Conservation (phyloP, 2,329 filamentous ascomycete species). For the Aureobasidium sp. region DNA sequence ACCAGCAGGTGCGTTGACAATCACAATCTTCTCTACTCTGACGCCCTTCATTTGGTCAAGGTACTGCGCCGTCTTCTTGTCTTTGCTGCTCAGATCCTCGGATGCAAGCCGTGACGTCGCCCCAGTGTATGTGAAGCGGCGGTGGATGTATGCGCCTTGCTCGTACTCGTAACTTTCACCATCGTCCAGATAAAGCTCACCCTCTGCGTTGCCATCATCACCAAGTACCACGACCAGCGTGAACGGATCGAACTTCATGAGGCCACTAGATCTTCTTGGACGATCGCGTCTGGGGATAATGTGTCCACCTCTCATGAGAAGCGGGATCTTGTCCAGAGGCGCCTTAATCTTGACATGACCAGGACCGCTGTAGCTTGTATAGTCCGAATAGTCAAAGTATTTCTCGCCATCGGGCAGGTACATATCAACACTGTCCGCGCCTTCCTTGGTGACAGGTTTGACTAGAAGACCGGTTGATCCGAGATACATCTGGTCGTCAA, state of each 20-base stretch:
- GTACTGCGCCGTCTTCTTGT: conserved; percentile 63
- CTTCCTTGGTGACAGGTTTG: conserved; percentile 80
- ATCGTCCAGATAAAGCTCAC: conserved; percentile 85
- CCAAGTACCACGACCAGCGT: conserved; percentile 74
- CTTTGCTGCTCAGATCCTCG: conserved; percentile 53
- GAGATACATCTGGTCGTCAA: conserved; percentile 92
- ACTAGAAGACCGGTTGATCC: conserved; percentile 83
- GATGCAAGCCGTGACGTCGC: conserved; percentile 56
- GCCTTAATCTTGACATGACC: conserved; percentile 68
- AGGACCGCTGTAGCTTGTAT: conserved; percentile 64
- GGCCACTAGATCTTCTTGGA: conserved; percentile 72
- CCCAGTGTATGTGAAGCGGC: conserved; percentile 61
- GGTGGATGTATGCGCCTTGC: conserved; percentile 80
- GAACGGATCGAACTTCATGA: conserved; percentile 94
- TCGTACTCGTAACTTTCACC: conserved; percentile 88
- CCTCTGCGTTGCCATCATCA: conserved; percentile 64
- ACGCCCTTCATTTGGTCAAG: conserved; percentile 73
- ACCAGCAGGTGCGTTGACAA: conserved; percentile 68
- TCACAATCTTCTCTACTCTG: conserved; percentile 71
- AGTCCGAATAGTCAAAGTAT: conserved; percentile 96
- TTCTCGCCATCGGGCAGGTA: conserved; percentile 83
- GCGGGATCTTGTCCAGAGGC: conserved; percentile 76
- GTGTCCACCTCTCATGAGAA: conserved; percentile 89
- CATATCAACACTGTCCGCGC: conserved; percentile 63
- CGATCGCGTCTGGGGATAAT: conserved; percentile 85